A percentile compares a stretch with the other conserved stretches of the same genome.
These are phyloP conservation scores for Pochonia chlamydosporia DNA, from an alignment of 2,329 filamentous ascomycete genomes.

Conservation along the genomic window DNA sequence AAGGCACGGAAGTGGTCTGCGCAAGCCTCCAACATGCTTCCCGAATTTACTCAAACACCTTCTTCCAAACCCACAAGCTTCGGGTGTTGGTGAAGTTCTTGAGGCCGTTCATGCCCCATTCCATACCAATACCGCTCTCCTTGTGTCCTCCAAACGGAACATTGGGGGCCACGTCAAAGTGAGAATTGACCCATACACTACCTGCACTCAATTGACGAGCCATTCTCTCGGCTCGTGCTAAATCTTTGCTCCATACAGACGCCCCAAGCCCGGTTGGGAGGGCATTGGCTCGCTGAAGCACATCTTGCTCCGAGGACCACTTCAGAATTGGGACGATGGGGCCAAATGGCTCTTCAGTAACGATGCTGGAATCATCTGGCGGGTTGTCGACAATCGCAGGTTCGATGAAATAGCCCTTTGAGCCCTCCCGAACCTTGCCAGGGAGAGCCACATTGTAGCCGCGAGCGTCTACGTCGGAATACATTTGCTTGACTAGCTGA, in stretches of 20 bases:
- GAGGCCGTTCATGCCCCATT: slow-evolving; percentile 35
- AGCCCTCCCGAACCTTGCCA: no score
- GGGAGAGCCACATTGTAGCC: no score
- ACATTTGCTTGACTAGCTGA: no score
- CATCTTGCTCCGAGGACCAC: slow-evolving; percentile 56
- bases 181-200: slow-evolving; percentile 54
- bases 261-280: slow-evolving; percentile 48
- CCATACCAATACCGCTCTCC: slow-evolving; percentile 42
- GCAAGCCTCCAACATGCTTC: no score
- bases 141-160: slow-evolving; percentile 46
- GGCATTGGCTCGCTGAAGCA: slow-evolving; percentile 49
- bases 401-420: no score
- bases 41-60: no score
- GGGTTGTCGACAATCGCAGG: no score
- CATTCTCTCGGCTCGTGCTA: slow-evolving; percentile 43
- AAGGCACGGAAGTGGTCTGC: no score
- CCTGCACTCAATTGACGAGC: slow-evolving; percentile 51
- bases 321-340: slow-evolving; percentile 59
- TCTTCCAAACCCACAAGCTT: slow-evolving; percentile 19
- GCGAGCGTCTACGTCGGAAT: no score
- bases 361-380: no score
- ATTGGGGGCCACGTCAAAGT: slow-evolving; percentile 30
- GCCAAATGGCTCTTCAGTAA: slow-evolving; percentile 48
- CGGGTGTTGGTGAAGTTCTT: slow-evolving; percentile 26
- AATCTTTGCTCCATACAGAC: slow-evolving; percentile 51